These are phyloP conservation scores for Ramalina peruviana DNA, from an alignment of 495 filamentous ascomycete genomes.

Conservation along the genomic window DNA sequence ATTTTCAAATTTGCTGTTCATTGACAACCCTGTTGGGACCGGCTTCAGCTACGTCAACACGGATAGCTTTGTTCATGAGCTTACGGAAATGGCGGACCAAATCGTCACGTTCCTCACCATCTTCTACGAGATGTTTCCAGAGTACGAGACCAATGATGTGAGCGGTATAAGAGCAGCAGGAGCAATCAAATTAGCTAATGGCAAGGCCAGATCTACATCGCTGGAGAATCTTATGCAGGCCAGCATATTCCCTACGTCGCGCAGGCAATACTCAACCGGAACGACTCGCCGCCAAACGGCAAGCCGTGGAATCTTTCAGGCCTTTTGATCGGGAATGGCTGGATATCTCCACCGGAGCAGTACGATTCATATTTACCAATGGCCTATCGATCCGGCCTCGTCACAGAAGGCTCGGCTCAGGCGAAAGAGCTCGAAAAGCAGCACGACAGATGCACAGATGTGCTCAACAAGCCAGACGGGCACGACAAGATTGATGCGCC, in stretches of 20 bases:
- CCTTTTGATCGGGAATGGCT: constrained; percentile 89
- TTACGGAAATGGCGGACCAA: constrained; percentile 78
- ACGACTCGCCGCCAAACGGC: constrained; percentile 28
- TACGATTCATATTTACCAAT: constrained; percentile 79
- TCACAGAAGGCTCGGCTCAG: constrained; percentile 48
- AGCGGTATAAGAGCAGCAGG: constrained; percentile 20
- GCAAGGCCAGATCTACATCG: constrained; percentile 61
- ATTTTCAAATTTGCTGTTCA: constrained; percentile 90
- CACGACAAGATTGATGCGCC: constrained; percentile 49
- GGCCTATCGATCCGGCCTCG: constrained; percentile 57
- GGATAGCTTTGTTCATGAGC: constrained; percentile 67
- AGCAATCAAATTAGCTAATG: constrained; percentile 16
- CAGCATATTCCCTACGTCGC: constrained; percentile 97
- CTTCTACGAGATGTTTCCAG: constrained; percentile 79
- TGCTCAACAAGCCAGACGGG: constrained; percentile 36
- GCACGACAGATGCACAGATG: constrained; percentile 47
- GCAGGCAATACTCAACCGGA: constrained; percentile 71
- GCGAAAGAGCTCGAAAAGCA: constrained; percentile 55
- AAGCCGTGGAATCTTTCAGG: constrained; percentile 69
- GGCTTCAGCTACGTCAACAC: constrained; percentile 92
- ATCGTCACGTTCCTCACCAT: constrained; percentile 82
- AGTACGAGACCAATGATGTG: constrained; percentile 89
- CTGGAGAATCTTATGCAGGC: constrained; percentile 92
- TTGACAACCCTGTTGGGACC: constrained; percentile 92
- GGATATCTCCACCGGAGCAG: constrained; percentile 82